These are phyloP conservation scores for Colletotrichum sansevieriae DNA, from an alignment of 2,329 filamentous ascomycete genomes.

Conservation along the genomic window DNA sequence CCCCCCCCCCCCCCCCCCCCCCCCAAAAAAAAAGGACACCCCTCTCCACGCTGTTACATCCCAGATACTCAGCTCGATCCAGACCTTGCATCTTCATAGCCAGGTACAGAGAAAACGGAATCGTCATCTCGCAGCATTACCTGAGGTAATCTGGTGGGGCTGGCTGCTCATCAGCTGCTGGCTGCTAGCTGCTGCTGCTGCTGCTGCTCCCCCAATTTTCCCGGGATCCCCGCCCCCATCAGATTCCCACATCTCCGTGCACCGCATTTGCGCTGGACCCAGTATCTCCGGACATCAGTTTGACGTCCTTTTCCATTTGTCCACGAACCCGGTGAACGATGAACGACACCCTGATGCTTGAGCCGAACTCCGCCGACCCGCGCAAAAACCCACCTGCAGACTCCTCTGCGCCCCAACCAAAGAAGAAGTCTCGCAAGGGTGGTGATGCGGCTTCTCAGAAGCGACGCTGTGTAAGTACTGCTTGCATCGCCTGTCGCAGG, in stretches of 20 bases:
- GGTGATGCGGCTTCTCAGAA: conserved; percentile 68
- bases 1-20: no score
- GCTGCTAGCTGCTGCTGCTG: not conserved
- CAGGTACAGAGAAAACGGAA: conserved; percentile 1
- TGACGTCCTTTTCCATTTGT: conserved; percentile 11
- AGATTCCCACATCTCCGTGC: conserved; percentile 36
- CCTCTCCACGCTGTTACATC: conserved; percentile 16
- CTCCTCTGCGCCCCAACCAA: conserved; percentile 29
- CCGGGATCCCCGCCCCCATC: conserved; percentile 16
- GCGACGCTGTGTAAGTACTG: conserved; percentile 85
- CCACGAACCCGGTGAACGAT: conserved; percentile 5
- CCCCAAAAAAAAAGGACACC: not conserved
- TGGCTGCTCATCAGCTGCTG: not conserved
- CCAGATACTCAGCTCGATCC: not conserved
- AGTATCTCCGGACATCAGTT: conserved; percentile 22
- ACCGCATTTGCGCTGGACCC: conserved; percentile 11
- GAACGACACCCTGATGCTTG: conserved; percentile 18
- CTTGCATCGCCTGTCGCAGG: conserved; percentile 83
- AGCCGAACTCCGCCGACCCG: conserved; percentile 11
- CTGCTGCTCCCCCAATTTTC: conserved; percentile 19
- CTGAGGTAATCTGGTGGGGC: conserved; percentile 22
- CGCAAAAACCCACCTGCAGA: conserved; percentile 16
- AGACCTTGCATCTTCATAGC: not conserved
- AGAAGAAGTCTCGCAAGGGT: conserved; percentile 65
- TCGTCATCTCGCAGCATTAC: conserved; percentile 20